Percentiles rank a stretch among this genome's conserved stretches.
phyloP scores from a whole-genome alignment of 1,284 basidiomycete genomes.

The Ganoderma boninense region DNA sequence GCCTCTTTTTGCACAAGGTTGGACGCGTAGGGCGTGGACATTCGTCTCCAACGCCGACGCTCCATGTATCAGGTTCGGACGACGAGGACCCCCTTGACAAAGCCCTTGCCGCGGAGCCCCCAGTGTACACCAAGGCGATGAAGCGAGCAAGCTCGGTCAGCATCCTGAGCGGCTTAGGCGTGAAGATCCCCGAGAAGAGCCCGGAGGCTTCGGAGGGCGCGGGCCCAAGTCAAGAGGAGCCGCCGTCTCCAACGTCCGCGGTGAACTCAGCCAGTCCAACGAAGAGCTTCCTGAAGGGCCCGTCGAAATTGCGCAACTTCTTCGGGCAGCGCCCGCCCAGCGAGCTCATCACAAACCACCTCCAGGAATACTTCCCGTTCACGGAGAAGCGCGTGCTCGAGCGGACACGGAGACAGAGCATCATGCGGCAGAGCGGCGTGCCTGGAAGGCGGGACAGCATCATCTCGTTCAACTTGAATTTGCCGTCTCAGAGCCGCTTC shows the following conservation, averaged over 20 bases:
- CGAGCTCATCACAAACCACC: constrained; percentile 96
- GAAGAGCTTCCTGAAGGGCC: constrained; percentile 54
- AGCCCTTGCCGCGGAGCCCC: constrained; percentile 32
- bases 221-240: constrained; percentile 55
- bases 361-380: constrained; percentile 95
- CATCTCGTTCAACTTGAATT: constrained; percentile 46
- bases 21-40: constrained; percentile 44
- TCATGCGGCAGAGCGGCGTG: constrained; percentile 59
- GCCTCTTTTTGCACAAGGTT: constrained; percentile 75
- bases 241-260: constrained; percentile 42
- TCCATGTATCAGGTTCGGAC: constrained; percentile 38
- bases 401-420: constrained; percentile 86
- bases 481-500: constrained; percentile 59
- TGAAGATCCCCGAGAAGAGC: constrained; percentile 66
- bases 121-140: constrained; percentile 62
- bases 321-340: constrained; percentile 97
- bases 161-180: constrained; percentile 92
- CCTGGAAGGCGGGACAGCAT: constrained; percentile 45
- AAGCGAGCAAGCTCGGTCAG: constrained; percentile 95
- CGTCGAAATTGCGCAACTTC: constrained; percentile 91
- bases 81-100: constrained; percentile 47
- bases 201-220: not conserved
- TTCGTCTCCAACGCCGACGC: constrained; percentile 44
- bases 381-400: constrained; percentile 91
- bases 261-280: constrained; percentile 37